Evolutionary conservation across 2,329 filamentous ascomycete genomes (phyloP).

Genomic region (Penicillium glabrum): DNA sequence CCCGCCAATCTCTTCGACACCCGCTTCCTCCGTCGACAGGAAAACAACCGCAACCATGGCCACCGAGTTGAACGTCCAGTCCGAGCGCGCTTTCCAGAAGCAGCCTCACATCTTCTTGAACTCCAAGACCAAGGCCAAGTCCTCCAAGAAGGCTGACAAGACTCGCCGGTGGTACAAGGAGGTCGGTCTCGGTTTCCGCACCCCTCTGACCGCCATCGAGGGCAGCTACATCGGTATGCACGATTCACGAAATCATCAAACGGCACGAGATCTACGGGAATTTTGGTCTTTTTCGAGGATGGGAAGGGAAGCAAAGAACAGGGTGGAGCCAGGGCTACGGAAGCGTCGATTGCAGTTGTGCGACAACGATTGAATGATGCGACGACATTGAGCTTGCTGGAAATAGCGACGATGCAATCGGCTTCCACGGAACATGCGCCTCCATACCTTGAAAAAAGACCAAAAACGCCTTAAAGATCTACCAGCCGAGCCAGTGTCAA

Average conservation of each 20-base stretch:
- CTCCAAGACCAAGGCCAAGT: slow-evolving; percentile 85
- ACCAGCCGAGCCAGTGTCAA: background rate
- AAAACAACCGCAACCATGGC: slow-evolving; percentile 72
- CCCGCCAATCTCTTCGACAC: slow-evolving; percentile 37
- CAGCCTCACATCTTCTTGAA: slow-evolving; percentile 99
- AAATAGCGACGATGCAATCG: background rate
- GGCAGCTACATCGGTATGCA: slow-evolving; percentile 97
- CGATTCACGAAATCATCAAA: slow-evolving; percentile 25
- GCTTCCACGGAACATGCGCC: background rate
- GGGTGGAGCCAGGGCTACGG: background rate
- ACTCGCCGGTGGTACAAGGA: slow-evolving; percentile 99
- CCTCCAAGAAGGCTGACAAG: slow-evolving; percentile 78
- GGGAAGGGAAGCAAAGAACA: slow-evolving; percentile 1
- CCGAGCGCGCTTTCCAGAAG: slow-evolving; percentile 99
- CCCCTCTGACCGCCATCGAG: slow-evolving; percentile 98
- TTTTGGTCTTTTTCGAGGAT: slow-evolving; percentile 17
- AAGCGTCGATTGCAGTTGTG: background rate
- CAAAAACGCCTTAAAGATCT: background rate
- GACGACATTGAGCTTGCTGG: background rate
- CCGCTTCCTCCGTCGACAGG: slow-evolving; percentile 39
- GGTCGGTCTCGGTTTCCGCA: slow-evolving; percentile 98
- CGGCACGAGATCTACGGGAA: slow-evolving; percentile 18
- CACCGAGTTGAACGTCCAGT: slow-evolving; percentile 99
- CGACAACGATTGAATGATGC: background rate
- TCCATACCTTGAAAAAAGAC: slow-evolving; percentile 1